These are phyloP conservation scores for Pythium volutum DNA, from an alignment of 352 stramenopile genomes.

Conservation along the genomic window DNA sequence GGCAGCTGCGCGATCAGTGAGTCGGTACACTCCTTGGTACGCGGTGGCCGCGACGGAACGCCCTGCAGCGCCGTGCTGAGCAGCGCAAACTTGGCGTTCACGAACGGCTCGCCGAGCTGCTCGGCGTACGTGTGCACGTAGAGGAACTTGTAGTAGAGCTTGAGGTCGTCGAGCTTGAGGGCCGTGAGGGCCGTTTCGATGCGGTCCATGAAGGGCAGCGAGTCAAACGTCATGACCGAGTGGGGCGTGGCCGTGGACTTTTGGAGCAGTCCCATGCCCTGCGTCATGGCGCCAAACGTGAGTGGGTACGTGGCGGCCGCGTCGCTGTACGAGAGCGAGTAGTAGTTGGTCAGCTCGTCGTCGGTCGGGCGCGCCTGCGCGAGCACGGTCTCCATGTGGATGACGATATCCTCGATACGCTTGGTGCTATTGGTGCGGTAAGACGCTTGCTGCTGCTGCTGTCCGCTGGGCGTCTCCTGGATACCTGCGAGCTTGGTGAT, in stretches of 20 bases:
- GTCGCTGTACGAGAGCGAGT: background rate
- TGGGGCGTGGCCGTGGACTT: conserved; percentile 31
- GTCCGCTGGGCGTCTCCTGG: conserved; percentile 10
- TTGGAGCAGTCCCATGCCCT: conserved; percentile 38
- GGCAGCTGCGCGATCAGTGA: conserved; percentile 27
- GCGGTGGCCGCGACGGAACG: conserved; percentile 47
- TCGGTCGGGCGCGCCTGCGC: conserved; percentile 40
- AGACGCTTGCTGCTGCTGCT: conserved; percentile 10
- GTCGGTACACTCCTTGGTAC: conserved; percentile 35
- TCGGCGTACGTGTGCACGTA: conserved; percentile 38
- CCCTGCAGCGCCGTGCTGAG: conserved; percentile 71
- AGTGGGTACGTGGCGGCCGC: conserved; percentile 47
- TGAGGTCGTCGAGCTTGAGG: conserved; percentile 43
- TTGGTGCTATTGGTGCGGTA: background rate
- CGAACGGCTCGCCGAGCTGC: conserved; percentile 56
- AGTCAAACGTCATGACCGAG: conserved; percentile 44
- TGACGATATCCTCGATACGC: conserved; percentile 39
- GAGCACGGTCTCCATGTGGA: conserved; percentile 66
- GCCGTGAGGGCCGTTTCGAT: conserved; percentile 34
- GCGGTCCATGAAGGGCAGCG: conserved; percentile 46
- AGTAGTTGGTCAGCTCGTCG: conserved; percentile 51
- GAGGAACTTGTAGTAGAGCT: conserved; percentile 54
- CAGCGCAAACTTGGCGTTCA: conserved; percentile 87
- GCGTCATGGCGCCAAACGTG: conserved; percentile 43
- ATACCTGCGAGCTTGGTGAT: conserved; percentile 38